Percentiles rank a stretch among this genome's conserved stretches.
Evolutionary conservation across 2,329 filamentous ascomycete genomes (phyloP).

Genomic region (Aureobasidium sp.): DNA sequence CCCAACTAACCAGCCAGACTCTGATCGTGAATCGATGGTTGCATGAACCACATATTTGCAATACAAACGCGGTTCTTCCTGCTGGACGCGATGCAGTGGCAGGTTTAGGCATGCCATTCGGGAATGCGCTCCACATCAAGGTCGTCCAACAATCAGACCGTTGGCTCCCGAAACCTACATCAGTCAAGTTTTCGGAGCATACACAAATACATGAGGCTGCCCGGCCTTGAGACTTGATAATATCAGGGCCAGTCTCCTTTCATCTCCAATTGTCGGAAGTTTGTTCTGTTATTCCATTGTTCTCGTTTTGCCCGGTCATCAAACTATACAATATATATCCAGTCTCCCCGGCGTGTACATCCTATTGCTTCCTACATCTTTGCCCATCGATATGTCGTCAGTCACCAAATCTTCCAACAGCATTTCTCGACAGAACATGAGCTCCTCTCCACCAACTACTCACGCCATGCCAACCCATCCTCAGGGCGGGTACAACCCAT

Average conservation of each 20-base stretch:
- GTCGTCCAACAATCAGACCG: constrained; percentile 1
- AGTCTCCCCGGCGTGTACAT: background rate
- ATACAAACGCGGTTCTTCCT: background rate
- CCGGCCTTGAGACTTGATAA: background rate
- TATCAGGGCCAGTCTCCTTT: background rate
- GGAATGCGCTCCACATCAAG: background rate
- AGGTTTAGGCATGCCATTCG: background rate
- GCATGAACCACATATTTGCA: background rate
- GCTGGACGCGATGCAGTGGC: background rate
- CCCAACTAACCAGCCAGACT: background rate
- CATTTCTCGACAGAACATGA: background rate
- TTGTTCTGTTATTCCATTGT: background rate
- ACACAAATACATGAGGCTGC: constrained; percentile 9
- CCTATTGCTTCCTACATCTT: background rate
- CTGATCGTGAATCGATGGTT: background rate
- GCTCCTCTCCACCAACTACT: background rate
- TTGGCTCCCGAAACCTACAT: constrained; percentile 6
- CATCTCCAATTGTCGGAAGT: constrained; percentile 3
- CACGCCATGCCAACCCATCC: background rate
- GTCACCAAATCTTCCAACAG: background rate
- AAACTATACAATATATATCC: background rate
- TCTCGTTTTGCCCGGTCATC: background rate
- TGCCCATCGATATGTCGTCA: background rate
- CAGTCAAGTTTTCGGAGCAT: background rate
- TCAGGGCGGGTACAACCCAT: constrained; percentile 13